A percentile compares a stretch with the other conserved stretches of the same genome.
Evolutionary conservation across 352 stramenopile species (phyloP).

Genomic region (Phytophthora aleatoria): DNA sequence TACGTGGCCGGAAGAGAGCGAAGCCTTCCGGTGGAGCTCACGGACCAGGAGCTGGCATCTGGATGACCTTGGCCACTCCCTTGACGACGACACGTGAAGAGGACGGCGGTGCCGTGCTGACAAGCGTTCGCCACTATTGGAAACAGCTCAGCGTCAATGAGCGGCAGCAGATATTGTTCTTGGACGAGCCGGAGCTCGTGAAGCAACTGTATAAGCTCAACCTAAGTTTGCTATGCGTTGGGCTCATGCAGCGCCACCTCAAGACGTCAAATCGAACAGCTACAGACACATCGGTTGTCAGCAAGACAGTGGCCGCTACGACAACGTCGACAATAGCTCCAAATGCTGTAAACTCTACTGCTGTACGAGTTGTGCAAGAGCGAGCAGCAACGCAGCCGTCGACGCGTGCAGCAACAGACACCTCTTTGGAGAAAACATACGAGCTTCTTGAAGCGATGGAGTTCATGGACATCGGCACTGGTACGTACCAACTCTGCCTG

Average conservation of each 20-base stretch:
- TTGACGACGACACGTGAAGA: conserved; percentile 21
- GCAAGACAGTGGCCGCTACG: conserved; percentile 6
- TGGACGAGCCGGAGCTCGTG: conserved; percentile 81
- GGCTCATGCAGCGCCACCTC: conserved; percentile 83
- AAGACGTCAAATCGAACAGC: conserved; percentile 45
- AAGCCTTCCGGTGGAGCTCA: conserved; percentile 35
- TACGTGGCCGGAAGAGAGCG: conserved; percentile 44
- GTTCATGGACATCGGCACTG: conserved; percentile 88
- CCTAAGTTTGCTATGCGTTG: conserved; percentile 80
- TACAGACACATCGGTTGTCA: conserved; percentile 6
- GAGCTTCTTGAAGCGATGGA: conserved; percentile 89
- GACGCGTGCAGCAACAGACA: conserved; percentile 24
- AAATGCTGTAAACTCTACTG: conserved; percentile 1
- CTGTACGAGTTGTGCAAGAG: conserved; percentile 1
- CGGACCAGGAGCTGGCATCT: conserved; percentile 16
- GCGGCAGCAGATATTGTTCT: conserved; percentile 76
- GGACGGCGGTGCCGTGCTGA: conserved; percentile 22
- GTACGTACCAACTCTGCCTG: conserved; percentile 20
- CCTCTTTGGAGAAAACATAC: conserved; percentile 67
- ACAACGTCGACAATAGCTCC: background rate
- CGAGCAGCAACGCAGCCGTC: conserved; percentile 9
- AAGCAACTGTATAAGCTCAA: conserved; percentile 91
- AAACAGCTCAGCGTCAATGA: conserved; percentile 63
- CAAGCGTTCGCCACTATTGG: conserved; percentile 67
- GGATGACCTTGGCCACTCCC: conserved; percentile 32